Conservation (phyloP, 129 eudicot genomes). For the Tanacetum coccineum region DNA sequence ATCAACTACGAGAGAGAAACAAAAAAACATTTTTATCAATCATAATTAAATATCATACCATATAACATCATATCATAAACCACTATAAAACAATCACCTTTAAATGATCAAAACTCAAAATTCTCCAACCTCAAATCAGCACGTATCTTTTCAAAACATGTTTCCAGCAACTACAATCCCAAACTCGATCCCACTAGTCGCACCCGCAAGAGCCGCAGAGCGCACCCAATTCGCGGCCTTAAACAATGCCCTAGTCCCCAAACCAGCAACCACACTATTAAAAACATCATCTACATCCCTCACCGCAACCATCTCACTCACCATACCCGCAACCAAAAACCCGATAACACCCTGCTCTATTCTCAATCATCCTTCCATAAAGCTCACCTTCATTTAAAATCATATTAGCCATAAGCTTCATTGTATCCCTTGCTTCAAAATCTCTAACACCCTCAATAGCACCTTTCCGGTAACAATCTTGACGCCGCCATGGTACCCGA, state of each 20-base stretch:
- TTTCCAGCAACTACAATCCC: slow-evolving; percentile 74
- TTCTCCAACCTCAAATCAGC: slow-evolving; percentile 43
- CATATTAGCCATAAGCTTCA: slow-evolving; percentile 67
- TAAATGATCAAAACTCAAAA: slow-evolving; percentile 36
- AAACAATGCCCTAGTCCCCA: too few species aligned
- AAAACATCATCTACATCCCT: slow-evolving; percentile 81
- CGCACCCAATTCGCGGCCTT: slow-evolving; percentile 83
- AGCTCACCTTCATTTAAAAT: slow-evolving; percentile 72
- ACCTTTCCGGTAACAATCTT: slow-evolving; percentile 62
- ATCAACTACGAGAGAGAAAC: neutral
- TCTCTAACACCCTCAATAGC: slow-evolving; percentile 52
- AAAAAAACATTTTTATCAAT: too few species aligned
- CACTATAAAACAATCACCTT: slow-evolving; percentile 25
- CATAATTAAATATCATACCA: too few species aligned
- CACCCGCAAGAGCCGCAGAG: slow-evolving; percentile 96
- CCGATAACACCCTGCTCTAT: slow-evolving; percentile 83
- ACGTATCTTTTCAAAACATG: slow-evolving; percentile 78
- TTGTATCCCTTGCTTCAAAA: slow-evolving; percentile 58
- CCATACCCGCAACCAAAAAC: slow-evolving; percentile 75
- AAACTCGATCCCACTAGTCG: slow-evolving; percentile 69
- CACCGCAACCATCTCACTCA: slow-evolving; percentile 78
- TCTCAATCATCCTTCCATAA: slow-evolving; percentile 60
- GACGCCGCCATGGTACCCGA: slow-evolving; percentile 79
- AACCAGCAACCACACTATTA: slow-evolving; percentile 91
- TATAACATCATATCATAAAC: too few species aligned